Base-by-base conservation (phyloP, 2,329 filamentous ascomycete species). In the Elsinoe necatrix region DNA sequence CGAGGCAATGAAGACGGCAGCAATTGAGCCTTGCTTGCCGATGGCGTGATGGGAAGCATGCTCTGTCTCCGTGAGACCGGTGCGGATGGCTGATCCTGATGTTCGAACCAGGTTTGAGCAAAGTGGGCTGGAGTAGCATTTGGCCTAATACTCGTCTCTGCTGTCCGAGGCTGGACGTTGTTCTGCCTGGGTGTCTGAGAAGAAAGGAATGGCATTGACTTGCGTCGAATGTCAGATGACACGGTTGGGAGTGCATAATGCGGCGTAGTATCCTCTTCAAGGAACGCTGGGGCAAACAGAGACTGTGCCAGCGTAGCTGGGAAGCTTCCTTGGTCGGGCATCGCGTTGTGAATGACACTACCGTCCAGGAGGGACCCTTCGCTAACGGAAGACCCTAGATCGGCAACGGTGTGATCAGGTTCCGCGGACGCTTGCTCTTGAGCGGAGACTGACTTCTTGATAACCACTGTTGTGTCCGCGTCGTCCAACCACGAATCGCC, bases 161-260 rank as follows among this genome's bases (percentile, higher is more conserved):
- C 64, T 16, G 66, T 69, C 5, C 51, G 57, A n/a, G 67, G 66
- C 52, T 66, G 58, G 1, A 52, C 18, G 9, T 37, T 55, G n/a
- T 39, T 55, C 56, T 16, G 58, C 23, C 23, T 61, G 56, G 20
- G 66, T 61, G 50, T 61, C 54, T 25, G 59, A 34, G 39, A 54
- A 41, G 34, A 9, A 18, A 63, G 55, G 5, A 63, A 56, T 42
- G 67, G 66, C 14, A 70, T 58, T 8, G 67, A 68, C 54, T 68
- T 68, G 21, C 67, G 66, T 34, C 67, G 62, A 16, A 65, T 63
- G 47, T 66, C 62, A 35, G 59, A 68, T 2, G 68, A 60, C 18
- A 67, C 54, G 1, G 67, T 70, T 2, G 67, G 61, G 35, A 63
- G 52, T 18, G 66, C 67, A 57, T 68, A 71, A 52, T 65, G 63